Percentiles rank a stretch among this genome's conserved stretches.
Conservation (phyloP, 768 basidiomycete genomes). For the Sarcomyxa edulis region DNA sequence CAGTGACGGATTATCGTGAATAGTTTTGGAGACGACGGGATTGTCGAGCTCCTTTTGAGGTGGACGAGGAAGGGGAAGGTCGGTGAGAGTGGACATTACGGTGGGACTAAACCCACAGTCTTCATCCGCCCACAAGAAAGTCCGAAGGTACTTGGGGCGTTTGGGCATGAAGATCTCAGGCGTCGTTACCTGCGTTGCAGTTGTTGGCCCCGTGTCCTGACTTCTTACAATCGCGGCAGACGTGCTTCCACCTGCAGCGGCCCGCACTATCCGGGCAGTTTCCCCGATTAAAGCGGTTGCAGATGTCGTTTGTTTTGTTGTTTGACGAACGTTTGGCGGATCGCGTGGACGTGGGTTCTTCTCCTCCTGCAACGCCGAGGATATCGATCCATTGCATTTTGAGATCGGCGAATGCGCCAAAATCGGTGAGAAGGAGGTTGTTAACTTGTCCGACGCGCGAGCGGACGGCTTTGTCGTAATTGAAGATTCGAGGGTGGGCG, state of each 20-base stretch:
- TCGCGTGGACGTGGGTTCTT: background rate
- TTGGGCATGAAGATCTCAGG: too few species aligned
- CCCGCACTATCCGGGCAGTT: too few species aligned
- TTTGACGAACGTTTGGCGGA: background rate
- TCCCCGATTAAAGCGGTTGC: too few species aligned
- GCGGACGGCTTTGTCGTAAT: slow-evolving; percentile 21
- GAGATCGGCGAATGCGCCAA: slow-evolving; percentile 5
- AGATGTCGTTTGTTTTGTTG: too few species aligned
- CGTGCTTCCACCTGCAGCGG: too few species aligned
- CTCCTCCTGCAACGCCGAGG: background rate
- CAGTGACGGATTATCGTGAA: slow-evolving; percentile 5
- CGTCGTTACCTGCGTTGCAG: too few species aligned
- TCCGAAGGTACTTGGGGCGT: too few species aligned
- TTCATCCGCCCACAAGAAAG: too few species aligned
- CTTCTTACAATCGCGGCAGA: too few species aligned
- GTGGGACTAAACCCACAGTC: too few species aligned
- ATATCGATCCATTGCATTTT: slow-evolving; percentile 5
- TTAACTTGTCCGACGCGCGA: slow-evolving; percentile 9
- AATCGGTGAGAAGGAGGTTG: slow-evolving; percentile 16
- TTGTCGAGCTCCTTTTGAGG: background rate
- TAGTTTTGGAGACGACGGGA: background rate
- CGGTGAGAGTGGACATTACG: background rate
- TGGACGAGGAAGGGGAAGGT: background rate
- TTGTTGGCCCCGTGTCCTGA: too few species aligned
- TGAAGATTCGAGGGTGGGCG: slow-evolving; percentile 14